phyloP scores from a whole-genome alignment of 2,329 filamentous ascomycete species.

The Sporothrix pseudoabietina region DNA sequence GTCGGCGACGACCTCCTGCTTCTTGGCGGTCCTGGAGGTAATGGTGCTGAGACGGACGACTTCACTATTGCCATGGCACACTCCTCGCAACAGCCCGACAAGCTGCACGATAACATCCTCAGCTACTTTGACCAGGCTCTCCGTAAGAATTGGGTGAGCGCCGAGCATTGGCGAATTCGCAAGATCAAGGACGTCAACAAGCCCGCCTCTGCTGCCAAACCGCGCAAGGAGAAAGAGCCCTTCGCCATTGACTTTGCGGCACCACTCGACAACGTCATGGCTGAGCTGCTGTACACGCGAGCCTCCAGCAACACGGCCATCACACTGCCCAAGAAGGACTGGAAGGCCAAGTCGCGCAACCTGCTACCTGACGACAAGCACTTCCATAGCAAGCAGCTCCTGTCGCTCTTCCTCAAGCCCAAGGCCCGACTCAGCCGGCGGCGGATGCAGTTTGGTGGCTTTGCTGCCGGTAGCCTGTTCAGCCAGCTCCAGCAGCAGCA shows the following conservation, averaged over 20 bases:
- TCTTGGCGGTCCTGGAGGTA: constrained; percentile 37
- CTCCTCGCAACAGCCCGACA: constrained; percentile 63
- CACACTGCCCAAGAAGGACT: constrained; percentile 86
- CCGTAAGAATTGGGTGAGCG: constrained; percentile 95
- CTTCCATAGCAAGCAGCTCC: constrained; percentile 89
- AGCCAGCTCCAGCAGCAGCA: constrained; percentile 36
- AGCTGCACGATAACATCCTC: constrained; percentile 87
- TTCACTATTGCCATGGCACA: constrained; percentile 81
- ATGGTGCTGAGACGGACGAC: constrained; percentile 57
- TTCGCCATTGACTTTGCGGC: constrained; percentile 91
- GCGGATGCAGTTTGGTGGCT: constrained; percentile 51
- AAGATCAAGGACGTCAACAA: constrained; percentile 73
- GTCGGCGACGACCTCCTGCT: constrained; percentile 58
- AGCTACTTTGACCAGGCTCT: constrained; percentile 96
- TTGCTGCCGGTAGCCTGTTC: constrained; percentile 44
- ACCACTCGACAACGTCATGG: constrained; percentile 69
- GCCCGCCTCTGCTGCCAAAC: constrained; percentile 46
- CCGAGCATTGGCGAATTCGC: constrained; percentile 97
- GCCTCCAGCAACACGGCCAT: constrained; percentile 80
- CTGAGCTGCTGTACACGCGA: constrained; percentile 78
- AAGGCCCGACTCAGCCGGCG: constrained; percentile 79
- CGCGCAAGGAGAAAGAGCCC: constrained; percentile 91
- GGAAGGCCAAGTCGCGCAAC: constrained; percentile 91
- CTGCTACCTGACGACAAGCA: constrained; percentile 96
- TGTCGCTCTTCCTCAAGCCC: constrained; percentile 91